phyloP scores from a whole-genome alignment of 2,329 filamentous ascomycete genomes.

The Colletotrichum sidae region DNA sequence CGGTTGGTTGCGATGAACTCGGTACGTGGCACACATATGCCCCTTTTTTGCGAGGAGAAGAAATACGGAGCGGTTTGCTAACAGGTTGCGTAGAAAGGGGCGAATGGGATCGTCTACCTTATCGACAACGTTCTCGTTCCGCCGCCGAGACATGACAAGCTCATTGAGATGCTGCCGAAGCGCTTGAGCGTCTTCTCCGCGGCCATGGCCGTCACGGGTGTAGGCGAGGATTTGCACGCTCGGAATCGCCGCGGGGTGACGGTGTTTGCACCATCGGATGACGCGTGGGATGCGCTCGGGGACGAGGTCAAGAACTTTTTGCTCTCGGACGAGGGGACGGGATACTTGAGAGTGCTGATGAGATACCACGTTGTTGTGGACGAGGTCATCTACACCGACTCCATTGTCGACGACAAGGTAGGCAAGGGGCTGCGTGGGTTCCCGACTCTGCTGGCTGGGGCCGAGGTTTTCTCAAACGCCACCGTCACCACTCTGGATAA shows the following conservation, averaged over 20 bases:
- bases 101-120: conserved; percentile 20
- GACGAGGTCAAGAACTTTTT: background rate
- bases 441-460: conserved; percentile 3
- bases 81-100: background rate
- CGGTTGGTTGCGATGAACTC: conserved; percentile 1
- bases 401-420: background rate
- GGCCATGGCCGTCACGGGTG: conserved; percentile 1
- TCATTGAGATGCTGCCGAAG: conserved; percentile 16
- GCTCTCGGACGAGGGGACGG: background rate
- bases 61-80: background rate
- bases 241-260: background rate
- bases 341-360: conserved; percentile 8
- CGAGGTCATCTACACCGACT: background rate
- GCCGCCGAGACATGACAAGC: conserved; percentile 21
- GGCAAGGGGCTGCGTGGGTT: background rate
- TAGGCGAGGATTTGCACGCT: background rate
- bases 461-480: background rate
- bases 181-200: conserved; percentile 8
- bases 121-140: conserved; percentile 32
- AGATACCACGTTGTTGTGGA: conserved; percentile 18
- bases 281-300: conserved; percentile 13
- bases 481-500: fast-evolving
- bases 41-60: too few species aligned
- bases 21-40: background rate
- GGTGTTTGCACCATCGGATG: conserved; percentile 25